Conservation (phyloP, 805 yeast species). For the Hanseniaspora valbyensis region DNA sequence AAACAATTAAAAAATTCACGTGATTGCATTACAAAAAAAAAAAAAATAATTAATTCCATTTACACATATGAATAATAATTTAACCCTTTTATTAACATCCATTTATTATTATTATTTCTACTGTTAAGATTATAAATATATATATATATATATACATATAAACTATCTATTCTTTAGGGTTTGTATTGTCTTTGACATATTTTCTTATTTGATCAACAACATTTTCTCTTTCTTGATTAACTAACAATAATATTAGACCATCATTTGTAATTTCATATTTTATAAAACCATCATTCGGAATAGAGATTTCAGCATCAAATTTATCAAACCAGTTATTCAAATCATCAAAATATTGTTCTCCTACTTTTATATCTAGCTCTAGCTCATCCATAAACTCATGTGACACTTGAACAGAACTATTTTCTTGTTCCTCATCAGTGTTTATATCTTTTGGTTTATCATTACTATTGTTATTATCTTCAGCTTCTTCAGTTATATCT, state of each 20-base stretch:
- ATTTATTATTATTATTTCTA: too few species aligned
- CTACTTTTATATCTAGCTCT: conserved; percentile 25
- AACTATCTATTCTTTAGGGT: background rate
- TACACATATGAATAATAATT: too few species aligned
- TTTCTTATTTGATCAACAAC: conserved; percentile 24
- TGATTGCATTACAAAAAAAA: too few species aligned
- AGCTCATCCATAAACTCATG: conserved; percentile 30
- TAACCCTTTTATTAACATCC: too few species aligned
- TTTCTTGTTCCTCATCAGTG: background rate
- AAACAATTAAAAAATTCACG: too few species aligned
- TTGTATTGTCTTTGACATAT: conserved; percentile 23
- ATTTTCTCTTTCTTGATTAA: conserved; percentile 23
- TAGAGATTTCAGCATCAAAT: conserved; percentile 30
- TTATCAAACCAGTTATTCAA: conserved; percentile 30
- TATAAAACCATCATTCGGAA: conserved; percentile 31
- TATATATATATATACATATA: background rate
- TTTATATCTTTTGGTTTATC: too few species aligned
- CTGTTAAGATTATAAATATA: too few species aligned
- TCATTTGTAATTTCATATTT: conserved; percentile 32
- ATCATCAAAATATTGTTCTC: conserved; percentile 24
- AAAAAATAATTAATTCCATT: too few species aligned
- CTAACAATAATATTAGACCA: conserved; percentile 28
- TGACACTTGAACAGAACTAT: conserved; percentile 18
- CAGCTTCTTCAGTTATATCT: background rate
- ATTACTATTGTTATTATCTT: background rate